Base-by-base conservation (phyloP, 441 rosid genomes). In the Euphorbia schlechtendalii region DNA sequence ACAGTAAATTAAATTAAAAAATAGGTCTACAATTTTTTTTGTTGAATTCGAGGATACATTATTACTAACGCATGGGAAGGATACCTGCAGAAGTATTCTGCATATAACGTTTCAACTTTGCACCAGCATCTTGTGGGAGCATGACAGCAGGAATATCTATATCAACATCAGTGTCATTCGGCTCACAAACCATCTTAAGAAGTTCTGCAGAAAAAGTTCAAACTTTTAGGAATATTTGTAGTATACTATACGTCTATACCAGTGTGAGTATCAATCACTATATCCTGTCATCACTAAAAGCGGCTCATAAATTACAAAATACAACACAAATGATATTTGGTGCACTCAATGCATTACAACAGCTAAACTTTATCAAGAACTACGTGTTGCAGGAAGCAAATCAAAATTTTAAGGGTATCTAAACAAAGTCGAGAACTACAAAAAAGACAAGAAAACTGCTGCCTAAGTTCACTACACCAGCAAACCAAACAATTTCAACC, bases 71-170 rank as follows among this genome's bases (percentile, higher is more conserved):
- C 40, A 49, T 51, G 57, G 62, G 64, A 73, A 64, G 54, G 69
- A 76, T 81, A 81, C 96, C 96, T 9, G 72, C 36, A 46, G 92
- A 85, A 70, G 78, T 73, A 69, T 69, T 83, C 71, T 63, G 45
- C 60, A 94, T 73, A 85, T 80, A 75, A 24, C 69, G 74, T 69
- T 83, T 81, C 78, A 94, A 81, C 77, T 81, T 82, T 66, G 82
- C 74, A 68, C 99, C 99, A 74, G 97, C 99, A 77, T 95, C 99
- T 70, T 88, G 95, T 27, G 99, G 99, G 40, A 95, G 98, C 89
- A 95, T 85, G 77, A 95, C 89, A 12, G 96, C 82, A 54, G 99
- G 92, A 75, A 95, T 92, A 54, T 76, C 56, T 66, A 95, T 95
- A 67, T 77, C 81, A 53, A 92, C 74, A 77, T 86, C 89, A 45